Conservation (phyloP, 352 stramenopile genomes). For the Aphanomyces euteiches region DNA sequence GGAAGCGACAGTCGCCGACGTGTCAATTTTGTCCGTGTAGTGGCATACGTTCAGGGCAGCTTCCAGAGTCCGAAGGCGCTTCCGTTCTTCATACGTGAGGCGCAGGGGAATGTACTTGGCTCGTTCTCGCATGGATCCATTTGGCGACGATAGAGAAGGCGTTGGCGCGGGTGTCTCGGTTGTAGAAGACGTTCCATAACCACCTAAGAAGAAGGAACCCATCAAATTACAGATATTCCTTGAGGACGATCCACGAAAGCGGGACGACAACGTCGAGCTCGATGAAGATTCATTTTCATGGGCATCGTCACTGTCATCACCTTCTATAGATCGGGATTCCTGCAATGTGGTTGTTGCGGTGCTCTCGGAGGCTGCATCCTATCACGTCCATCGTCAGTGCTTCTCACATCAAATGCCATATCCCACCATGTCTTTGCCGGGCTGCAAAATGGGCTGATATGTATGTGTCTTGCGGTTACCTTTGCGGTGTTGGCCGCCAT, state of each 20-base stretch:
- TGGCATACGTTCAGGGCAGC: slow-evolving; percentile 89
- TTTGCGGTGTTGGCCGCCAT: slow-evolving; percentile 78
- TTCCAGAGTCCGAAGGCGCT: slow-evolving; percentile 92
- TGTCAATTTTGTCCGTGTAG: slow-evolving; percentile 93
- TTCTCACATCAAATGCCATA: too few relatives aligned
- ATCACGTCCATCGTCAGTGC: slow-evolving; percentile 5
- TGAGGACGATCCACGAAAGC: slow-evolving; percentile 36
- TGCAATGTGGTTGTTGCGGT: slow-evolving; percentile 33
- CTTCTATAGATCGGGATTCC: slow-evolving; percentile 40
- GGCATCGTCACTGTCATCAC: slow-evolving; percentile 38
- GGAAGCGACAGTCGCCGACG: slow-evolving; percentile 46
- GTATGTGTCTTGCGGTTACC: slow-evolving; percentile 72
- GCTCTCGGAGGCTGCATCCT: slow-evolving; percentile 46
- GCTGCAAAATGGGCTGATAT: slow-evolving; percentile 58
- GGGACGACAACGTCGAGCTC: slow-evolving; percentile 37
- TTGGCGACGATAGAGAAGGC: background rate
- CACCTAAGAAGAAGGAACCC: slow-evolving; percentile 62
- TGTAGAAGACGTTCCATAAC: too few relatives aligned
- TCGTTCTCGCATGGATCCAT: slow-evolving; percentile 68
- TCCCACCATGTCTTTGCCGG: background rate
- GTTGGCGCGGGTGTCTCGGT: too few relatives aligned
- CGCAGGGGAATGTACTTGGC: slow-evolving; percentile 96
- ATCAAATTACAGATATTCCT: slow-evolving; percentile 88
- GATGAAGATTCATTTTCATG: slow-evolving; percentile 32
- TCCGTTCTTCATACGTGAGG: slow-evolving; percentile 92